Evolutionary conservation across 2,329 filamentous ascomycete genomes (phyloP).

Genomic region (Trichoderma semiorbis): DNA sequence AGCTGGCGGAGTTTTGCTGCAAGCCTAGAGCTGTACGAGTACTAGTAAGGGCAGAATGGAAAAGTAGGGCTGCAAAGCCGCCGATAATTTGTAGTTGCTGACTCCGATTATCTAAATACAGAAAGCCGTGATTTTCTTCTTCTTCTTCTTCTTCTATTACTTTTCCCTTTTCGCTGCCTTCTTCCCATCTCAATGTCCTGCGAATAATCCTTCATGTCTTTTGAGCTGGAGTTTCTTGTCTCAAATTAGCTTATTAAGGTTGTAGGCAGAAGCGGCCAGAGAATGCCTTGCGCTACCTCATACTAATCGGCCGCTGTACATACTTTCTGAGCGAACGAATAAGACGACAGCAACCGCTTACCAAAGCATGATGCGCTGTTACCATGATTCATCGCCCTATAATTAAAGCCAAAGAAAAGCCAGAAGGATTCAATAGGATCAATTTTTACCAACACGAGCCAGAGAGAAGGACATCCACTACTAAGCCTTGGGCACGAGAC

Average conservation of each 20-base stretch:
- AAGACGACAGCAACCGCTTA: neutral
- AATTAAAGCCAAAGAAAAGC: neutral
- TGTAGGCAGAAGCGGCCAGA: neutral
- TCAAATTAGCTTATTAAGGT: too few relatives aligned
- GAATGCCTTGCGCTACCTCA: neutral
- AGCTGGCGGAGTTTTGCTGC: constrained; percentile 2
- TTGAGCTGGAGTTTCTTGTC: neutral
- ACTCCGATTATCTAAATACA: neutral
- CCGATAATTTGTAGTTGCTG: neutral
- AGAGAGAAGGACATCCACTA: neutral
- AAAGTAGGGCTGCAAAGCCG: neutral
- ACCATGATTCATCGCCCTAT: neutral
- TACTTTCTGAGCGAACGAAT: neutral
- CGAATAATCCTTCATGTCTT: neutral
- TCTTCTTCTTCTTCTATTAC: neutral
- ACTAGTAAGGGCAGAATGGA: neutral
- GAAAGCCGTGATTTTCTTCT: neutral
- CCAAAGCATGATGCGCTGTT: neutral
- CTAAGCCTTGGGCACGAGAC: neutral
- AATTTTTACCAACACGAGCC: neutral
- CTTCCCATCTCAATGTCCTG: neutral
- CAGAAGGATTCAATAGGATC: neutral
- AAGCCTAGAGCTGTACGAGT: neutral
- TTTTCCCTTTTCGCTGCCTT: neutral
- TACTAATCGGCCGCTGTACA: neutral